Conservation (phyloP, 2,329 filamentous ascomycete species). For the Stenocarpella maydis region DNA sequence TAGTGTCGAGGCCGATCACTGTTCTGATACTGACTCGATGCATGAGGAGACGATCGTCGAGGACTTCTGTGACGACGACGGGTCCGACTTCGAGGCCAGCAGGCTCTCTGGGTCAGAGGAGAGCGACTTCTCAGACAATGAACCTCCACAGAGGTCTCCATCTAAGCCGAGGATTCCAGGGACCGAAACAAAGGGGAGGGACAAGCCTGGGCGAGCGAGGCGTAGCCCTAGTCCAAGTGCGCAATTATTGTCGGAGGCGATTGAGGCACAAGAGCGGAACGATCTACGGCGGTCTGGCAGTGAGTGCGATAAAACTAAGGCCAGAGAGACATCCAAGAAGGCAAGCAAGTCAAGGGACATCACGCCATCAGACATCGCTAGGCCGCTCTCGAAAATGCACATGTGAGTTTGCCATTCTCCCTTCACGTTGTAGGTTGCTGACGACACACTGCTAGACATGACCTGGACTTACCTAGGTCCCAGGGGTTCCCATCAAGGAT, state of each 20-base stretch:
- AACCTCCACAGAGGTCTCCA: background rate
- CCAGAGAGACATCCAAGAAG: background rate
- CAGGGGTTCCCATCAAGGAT: background rate
- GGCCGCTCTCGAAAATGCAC: constrained; percentile 1
- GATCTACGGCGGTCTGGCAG: background rate
- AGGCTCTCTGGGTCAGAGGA: constrained; percentile 18
- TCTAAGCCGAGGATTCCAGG: constrained; percentile 13
- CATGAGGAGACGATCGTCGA: constrained; percentile 34
- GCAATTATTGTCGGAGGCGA: constrained; percentile 32
- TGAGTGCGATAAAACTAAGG: background rate
- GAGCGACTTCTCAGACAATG: background rate
- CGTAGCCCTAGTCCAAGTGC: constrained; percentile 32
- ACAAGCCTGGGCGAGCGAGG: background rate
- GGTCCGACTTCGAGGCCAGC: constrained; percentile 26
- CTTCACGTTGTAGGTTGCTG: background rate
- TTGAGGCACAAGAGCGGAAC: constrained; percentile 23
- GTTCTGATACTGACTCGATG: constrained; percentile 28
- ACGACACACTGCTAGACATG: constrained; percentile 1
- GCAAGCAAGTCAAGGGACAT: background rate
- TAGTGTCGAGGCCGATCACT: background rate
- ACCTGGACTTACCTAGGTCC: background rate
- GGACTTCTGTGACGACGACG: constrained; percentile 29
- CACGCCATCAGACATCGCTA: background rate
- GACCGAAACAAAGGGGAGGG: background rate
- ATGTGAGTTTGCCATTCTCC: constrained; percentile 14